Evolutionary conservation across 2,329 filamentous ascomycete species (phyloP).

Genomic region (Fusarium coicis): DNA sequence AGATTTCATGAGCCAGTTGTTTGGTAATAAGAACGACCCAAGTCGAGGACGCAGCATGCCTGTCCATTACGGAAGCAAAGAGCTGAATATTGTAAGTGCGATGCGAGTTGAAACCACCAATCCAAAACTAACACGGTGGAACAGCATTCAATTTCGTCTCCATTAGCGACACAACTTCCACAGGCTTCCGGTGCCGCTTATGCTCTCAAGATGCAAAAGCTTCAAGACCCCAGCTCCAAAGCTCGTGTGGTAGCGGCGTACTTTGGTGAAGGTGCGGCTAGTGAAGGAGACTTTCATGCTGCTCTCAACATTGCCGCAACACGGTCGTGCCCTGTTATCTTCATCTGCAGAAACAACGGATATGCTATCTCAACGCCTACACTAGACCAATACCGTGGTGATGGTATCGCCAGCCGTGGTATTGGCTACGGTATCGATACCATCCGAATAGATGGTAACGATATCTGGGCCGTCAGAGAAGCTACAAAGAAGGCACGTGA

Average conservation of each 20-base stretch:
- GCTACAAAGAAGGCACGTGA: constrained; percentile 80
- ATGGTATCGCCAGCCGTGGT: constrained; percentile 88
- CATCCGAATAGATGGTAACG: constrained; percentile 92
- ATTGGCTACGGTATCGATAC: constrained; percentile 95
- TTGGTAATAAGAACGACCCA: constrained; percentile 83
- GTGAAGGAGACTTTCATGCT: constrained; percentile 91
- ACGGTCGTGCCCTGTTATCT: constrained; percentile 85
- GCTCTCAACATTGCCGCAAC: constrained; percentile 93
- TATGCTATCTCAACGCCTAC: constrained; percentile 92
- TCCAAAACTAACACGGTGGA: constrained; percentile 5
- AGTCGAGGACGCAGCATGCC: constrained; percentile 95
- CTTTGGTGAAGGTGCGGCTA: constrained; percentile 91
- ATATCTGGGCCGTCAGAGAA: constrained; percentile 88
- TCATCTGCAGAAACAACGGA: constrained; percentile 93
- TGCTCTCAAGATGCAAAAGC: constrained; percentile 82
- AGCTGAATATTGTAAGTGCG: constrained; percentile 79
- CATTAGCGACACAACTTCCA: constrained; percentile 88
- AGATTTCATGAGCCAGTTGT: constrained; percentile 96
- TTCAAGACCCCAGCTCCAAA: constrained; percentile 74
- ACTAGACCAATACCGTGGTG: constrained; percentile 89
- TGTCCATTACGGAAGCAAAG: constrained; percentile 89
- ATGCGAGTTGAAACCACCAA: too few relatives aligned
- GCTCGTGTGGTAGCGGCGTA: constrained; percentile 82
- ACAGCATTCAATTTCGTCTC: constrained; percentile 84
- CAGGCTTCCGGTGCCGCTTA: constrained; percentile 90